phyloP scores from a whole-genome alignment of 345 rosid genomes.

The Salix viminalis region DNA sequence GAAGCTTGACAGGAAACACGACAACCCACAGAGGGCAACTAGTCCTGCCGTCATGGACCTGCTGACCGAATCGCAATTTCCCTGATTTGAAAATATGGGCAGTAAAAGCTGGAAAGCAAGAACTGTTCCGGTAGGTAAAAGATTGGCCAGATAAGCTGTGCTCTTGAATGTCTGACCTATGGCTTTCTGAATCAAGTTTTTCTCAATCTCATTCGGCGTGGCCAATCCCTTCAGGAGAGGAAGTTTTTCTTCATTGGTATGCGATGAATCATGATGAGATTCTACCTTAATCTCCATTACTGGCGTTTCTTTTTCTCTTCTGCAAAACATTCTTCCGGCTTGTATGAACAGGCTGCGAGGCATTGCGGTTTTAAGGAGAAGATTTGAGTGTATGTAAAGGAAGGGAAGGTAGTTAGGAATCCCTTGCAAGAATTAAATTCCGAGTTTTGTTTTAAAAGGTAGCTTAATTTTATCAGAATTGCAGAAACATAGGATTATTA shows the following conservation, averaged over 20 bases:
- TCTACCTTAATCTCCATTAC: constrained; percentile 48
- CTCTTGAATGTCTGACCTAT: constrained; percentile 78
- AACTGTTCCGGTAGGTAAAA: constrained; percentile 87
- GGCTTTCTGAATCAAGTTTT: constrained; percentile 59
- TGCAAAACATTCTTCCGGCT: not conserved
- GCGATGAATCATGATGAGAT: constrained; percentile 20
- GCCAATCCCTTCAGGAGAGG: constrained; percentile 44
- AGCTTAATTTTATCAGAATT: not conserved
- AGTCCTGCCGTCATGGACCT: constrained; percentile 54
- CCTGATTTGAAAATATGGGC: constrained; percentile 74
- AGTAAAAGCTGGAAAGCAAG: constrained; percentile 85
- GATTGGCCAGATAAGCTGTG: constrained; percentile 85
- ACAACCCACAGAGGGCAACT: constrained; percentile 56
- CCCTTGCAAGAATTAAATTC: constrained; percentile 66
- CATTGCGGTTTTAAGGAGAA: constrained; percentile 1
- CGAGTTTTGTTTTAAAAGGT: not conserved
- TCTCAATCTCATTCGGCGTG: constrained; percentile 38
- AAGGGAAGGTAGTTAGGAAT: constrained; percentile 21
- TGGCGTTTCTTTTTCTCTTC: not conserved
- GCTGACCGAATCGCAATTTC: constrained; percentile 58
- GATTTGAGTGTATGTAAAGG: constrained; percentile 38
- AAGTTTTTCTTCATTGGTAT: constrained; percentile 23
- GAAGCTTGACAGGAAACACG: constrained; percentile 68
- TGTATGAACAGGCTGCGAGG: not conserved
- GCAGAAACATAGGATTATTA: not conserved